phyloP scores from a whole-genome alignment of 208 protist species.

The Leishmania turanica region DNA sequence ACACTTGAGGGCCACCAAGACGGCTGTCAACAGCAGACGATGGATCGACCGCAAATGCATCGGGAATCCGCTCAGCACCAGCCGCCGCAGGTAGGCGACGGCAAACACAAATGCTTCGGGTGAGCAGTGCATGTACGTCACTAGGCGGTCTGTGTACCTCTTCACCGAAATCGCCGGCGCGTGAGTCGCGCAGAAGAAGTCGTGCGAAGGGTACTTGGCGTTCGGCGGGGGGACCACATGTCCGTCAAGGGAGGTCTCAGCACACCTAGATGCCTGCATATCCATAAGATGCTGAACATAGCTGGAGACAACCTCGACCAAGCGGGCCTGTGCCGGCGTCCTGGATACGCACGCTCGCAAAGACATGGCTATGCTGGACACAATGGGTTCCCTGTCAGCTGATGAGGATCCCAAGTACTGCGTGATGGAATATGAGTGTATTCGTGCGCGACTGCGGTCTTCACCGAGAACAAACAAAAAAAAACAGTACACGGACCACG shows the following conservation, averaged over 20 bases:
- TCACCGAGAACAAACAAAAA: not conserved
- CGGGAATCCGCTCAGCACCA: conserved; percentile 43
- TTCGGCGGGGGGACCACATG: conserved; percentile 14
- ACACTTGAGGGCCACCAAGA: conserved; percentile 81
- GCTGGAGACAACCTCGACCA: conserved; percentile 37
- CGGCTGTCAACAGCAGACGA: conserved; percentile 68
- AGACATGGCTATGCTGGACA: conserved; percentile 6
- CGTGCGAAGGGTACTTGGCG: conserved; percentile 39
- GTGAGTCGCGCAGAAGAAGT: conserved; percentile 53
- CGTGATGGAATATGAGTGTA: not conserved
- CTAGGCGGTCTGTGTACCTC: conserved; percentile 45
- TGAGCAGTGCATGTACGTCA: conserved; percentile 56
- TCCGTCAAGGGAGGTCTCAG: conserved; percentile 2
- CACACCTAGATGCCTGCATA: conserved; percentile 16
- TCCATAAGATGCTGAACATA: conserved; percentile 50
- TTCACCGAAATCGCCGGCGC: conserved; percentile 47
- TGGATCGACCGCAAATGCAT: conserved; percentile 65
- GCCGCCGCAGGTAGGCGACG: conserved; percentile 44
- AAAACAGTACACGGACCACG: not conserved
- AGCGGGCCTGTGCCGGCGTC: conserved; percentile 37
- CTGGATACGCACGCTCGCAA: conserved; percentile 16
- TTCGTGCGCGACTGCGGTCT: not conserved
- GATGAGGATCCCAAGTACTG: not conserved
- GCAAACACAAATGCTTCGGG: conserved; percentile 56
- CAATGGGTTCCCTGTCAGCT: not conserved